Percentiles rank a stretch among this genome's conserved stretches.
phyloP scores from a whole-genome alignment of 441 rosid genomes.

The Syzygium malaccense region DNA sequence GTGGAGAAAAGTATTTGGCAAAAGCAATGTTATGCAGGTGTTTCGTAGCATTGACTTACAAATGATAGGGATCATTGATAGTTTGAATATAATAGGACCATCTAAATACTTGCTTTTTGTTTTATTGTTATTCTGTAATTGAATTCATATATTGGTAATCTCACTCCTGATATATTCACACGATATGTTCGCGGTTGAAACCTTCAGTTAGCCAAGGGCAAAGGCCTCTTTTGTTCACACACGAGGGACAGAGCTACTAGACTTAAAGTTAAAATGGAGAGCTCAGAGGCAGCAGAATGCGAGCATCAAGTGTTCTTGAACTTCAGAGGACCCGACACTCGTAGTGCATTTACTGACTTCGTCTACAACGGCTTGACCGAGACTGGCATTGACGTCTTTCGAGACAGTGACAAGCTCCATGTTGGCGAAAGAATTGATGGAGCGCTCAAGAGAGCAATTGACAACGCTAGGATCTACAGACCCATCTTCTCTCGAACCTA shows the following conservation, averaged over 20 bases:
- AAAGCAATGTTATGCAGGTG: too few relatives aligned
- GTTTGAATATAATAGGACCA: too few relatives aligned
- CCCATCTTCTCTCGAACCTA: too few relatives aligned
- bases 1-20: too few relatives aligned
- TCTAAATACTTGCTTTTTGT: too few relatives aligned
- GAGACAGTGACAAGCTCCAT: accelerated
- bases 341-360: accelerated
- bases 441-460: background rate
- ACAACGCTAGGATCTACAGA: too few relatives aligned
- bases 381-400: accelerated
- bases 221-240: background rate
- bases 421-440: background rate
- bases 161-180: too few relatives aligned
- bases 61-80: too few relatives aligned
- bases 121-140: too few relatives aligned
- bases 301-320: background rate
- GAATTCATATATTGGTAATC: too few relatives aligned
- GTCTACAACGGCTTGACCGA: accelerated
- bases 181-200: background rate
- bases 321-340: background rate
- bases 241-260: background rate
- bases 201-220: background rate
- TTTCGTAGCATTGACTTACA: too few relatives aligned
- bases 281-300: accelerated
- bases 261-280: background rate